phyloP scores from a whole-genome alignment of 1,139 yeast genomes.

The Kazachstania sp. region DNA sequence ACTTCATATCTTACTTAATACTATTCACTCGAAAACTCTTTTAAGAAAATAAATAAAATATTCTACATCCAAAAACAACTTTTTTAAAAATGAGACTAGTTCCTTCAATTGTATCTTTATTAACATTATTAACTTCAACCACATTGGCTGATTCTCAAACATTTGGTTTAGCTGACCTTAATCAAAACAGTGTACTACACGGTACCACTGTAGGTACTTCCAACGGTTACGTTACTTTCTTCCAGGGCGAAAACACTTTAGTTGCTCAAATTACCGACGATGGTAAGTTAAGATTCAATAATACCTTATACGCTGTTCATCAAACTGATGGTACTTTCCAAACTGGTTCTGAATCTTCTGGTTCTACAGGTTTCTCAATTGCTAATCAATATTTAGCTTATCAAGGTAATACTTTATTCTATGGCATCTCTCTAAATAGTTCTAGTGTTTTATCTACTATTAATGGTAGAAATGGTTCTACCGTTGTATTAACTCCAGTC shows the following conservation, averaged over 20 bases:
- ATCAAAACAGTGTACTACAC: constrained; percentile 31
- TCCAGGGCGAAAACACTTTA: constrained; percentile 7
- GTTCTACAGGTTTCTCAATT: constrained; percentile 27
- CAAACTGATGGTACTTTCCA: constrained; percentile 7
- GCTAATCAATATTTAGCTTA: constrained; percentile 22
- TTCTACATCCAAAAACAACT: too few species aligned
- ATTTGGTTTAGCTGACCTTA: constrained; percentile 30
- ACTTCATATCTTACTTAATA: too few species aligned
- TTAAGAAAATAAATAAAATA: too few species aligned
- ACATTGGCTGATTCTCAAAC: constrained; percentile 25
- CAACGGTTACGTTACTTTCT: constrained; percentile 13
- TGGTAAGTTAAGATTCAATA: constrained; percentile 27
- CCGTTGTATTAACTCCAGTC: constrained; percentile 15
- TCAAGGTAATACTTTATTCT: constrained; percentile 21
- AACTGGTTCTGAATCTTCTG: constrained; percentile 14
- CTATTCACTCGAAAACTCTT: too few species aligned
- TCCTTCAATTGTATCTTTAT: constrained; percentile 9
- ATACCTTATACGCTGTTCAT: constrained; percentile 24
- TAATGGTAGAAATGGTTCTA: constrained; percentile 8
- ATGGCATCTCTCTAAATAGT: constrained; percentile 14
- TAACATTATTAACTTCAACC: constrained; percentile 17
- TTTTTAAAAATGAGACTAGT: constrained; percentile 7
- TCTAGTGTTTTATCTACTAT: constrained; percentile 14
- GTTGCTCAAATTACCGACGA: constrained; percentile 26
- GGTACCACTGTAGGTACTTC: constrained; percentile 15